Base-by-base conservation (phyloP, 2,329 filamentous ascomycete species). In the Hypoxylon sp. region DNA sequence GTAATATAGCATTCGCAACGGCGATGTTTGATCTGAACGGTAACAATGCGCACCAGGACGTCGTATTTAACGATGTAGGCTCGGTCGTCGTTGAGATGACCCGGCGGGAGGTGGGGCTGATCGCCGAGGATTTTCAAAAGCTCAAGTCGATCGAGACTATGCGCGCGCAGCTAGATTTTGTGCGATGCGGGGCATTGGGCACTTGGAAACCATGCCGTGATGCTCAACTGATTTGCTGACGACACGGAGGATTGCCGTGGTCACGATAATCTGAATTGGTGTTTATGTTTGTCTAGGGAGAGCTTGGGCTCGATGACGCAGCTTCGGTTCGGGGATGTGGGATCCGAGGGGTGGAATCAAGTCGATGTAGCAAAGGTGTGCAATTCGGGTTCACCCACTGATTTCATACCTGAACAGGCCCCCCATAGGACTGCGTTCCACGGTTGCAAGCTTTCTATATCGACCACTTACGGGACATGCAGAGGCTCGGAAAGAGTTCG, bases 241-340 rank as follows among this genome's bases (percentile, higher is more conserved):
- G 50, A 47, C 42, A 48, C 31, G 54, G 39, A 19, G 24, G 27
- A 35, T 59, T 39, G 50, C 53, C 15, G 50, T 51, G n/a, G 47
- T 42, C 60, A 60, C 44, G 47, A 68, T 32, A 53, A 62, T 19
- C 19, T 37, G 47, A 42, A 27, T 58, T 55, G 52, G 37, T 21
- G 59, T 48, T 62, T 58, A 39, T 66, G 53, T 51, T 60, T 47
- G 53, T 31, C 53, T 24, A 17, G 51, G 21, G n/a, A 57, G 66
- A 65, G 56, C 54, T 61, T 42, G 65, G 65, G 59, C 59, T 71
- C 70, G 71, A 75, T 75, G 73, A 76, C 73, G 74, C 73, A 76
- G 68, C 61, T 67, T 71, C 63, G 69, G 64, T 69, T 71, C 70
- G 70, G 72, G 57, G 60, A 62, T 47, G 52, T 60, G 65, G 69